phyloP scores from a whole-genome alignment of 2,329 filamentous ascomycete species.

The Volutella citrinella region DNA sequence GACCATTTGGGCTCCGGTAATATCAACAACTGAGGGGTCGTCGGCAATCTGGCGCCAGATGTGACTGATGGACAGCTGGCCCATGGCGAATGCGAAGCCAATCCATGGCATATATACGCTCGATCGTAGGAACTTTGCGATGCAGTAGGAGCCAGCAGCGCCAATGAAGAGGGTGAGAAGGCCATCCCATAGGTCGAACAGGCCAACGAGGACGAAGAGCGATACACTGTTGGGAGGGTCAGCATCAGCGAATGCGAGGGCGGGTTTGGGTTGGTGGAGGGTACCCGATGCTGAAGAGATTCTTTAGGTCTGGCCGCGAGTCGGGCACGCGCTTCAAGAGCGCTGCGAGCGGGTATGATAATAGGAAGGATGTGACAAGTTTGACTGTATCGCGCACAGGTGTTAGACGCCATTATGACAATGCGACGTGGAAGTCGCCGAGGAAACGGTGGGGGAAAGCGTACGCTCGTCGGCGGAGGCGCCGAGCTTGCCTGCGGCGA shows the following conservation, averaged over 20 bases:
- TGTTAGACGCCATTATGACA: background rate
- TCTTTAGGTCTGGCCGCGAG: constrained; percentile 77
- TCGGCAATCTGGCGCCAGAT: constrained; percentile 73
- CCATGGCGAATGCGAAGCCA: constrained; percentile 90
- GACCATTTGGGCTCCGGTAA: constrained; percentile 97
- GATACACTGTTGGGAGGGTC: constrained; percentile 54
- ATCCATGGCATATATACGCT: constrained; percentile 98
- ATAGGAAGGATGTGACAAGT: constrained; percentile 82
- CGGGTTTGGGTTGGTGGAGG: constrained; percentile 14
- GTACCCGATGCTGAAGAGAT: constrained; percentile 78
- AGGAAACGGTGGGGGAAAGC: constrained; percentile 7
- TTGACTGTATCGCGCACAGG: constrained; percentile 64
- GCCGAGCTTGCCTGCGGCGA: constrained; percentile 29
- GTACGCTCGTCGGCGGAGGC: constrained; percentile 38
- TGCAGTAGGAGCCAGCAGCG: constrained; percentile 74
- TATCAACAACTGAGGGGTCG: constrained; percentile 69
- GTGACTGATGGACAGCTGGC: constrained; percentile 89
- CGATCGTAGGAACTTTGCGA: constrained; percentile 73
- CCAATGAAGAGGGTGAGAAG: constrained; percentile 76
- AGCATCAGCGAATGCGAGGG: constrained; percentile 2
- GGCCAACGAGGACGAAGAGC: constrained; percentile 86
- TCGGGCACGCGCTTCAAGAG: constrained; percentile 90
- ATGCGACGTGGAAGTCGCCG: too few species aligned
- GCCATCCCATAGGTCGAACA: constrained; percentile 90
- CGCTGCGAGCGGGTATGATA: constrained; percentile 89